Base-by-base conservation (phyloP, 1,284 basidiomycete species). In the Prillingera fragicola region DNA sequence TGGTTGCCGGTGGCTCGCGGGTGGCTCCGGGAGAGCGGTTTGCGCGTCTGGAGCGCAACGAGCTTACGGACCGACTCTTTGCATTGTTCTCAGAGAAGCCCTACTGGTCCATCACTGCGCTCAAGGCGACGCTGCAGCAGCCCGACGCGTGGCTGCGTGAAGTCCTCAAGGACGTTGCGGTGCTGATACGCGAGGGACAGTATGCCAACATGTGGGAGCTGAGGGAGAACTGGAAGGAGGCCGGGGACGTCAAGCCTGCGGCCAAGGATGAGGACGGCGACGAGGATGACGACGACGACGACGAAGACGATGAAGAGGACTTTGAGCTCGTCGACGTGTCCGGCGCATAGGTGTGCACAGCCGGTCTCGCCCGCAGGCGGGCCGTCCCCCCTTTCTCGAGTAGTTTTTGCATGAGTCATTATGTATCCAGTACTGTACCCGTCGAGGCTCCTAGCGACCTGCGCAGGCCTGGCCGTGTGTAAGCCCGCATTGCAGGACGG, bases 131-230 rank as follows among this genome's bases (percentile, higher is more conserved):
- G 43, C 87, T 86, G 0, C 83, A 91, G 64, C 92, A 97, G 70
- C 92, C 92, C 1, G 87, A 94, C 67, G 81, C 77, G 13, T 96
- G 90, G 69, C 78, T 97, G 45, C 87, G 90, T 57, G 89, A 96
- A 58, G 82, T 88, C 1, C 72, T 97, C 38, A 75, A 74, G 33
- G 84, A 88, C 52, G 83, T 96, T 36, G 91, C 87, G 2, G 80
- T 78, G 49, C 74, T 90, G 36, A 82, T 91, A 65, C 82, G 83
- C 44, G 82, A 82, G 40, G 91, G 91, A 1, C 68, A 71, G n/a
- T 77, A 78, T 45, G 62, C 65, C 14, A 71, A 73, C 25, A 67
- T 74, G 56, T 78, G 70, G 62, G 51, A 59, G 46, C 44, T 69
- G 38, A 63, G 62, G 42, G 52, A 49, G 22, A 45, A 48, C 43